Base-by-base conservation (phyloP, 306 rosid genomes). In the Prunus padus region DNA sequence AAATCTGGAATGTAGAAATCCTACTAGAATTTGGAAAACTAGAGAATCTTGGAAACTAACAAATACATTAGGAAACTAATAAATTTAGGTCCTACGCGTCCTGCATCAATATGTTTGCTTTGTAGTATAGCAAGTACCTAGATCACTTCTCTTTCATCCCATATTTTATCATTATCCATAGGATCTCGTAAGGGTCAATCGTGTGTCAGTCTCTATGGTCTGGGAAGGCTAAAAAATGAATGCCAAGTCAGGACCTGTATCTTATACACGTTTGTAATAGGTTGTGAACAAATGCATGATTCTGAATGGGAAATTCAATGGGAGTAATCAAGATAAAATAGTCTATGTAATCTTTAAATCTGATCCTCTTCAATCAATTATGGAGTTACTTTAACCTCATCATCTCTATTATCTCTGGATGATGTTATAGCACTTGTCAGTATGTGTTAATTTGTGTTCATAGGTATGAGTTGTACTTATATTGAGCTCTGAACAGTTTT, bases 401-500 rank as follows among this genome's bases (percentile, higher is more conserved):
- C 68, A 15, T 18, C 68, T 64, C 23, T 30, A 26, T 64, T 31
- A 3, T 33, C 46, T 9, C 25, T 40, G 18, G 47, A 37, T 30
- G 2, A 31, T 64, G 15, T 18, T 22, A 33, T 18, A 16, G 14
- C 44, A 18, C 68, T 33, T 33, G 47, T 64, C 14, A 19, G 13
- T 20, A 11, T 33, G 33, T 23, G 25, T 52, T 23, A 5, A 4
- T 40, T 26, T 19, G 18, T 56, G 54, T 54, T 20, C n/a, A 20
- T 44, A 5, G 13, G 31, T 33, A 47, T 52, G 45, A 25, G 2
- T 18, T 14, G 26, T 44, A 56, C 23, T 40, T 23, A 14, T 11
- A 28, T 57, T 28, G 65, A 23, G 56, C 76, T 23, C 44, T 26
- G 65, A 55, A 55, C 50, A 54, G 37, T 20, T 72, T 42, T 57